These are phyloP conservation scores for Candida dubliniensis DNA, from an alignment of 1,139 yeast genomes.

Conservation along the genomic window DNA sequence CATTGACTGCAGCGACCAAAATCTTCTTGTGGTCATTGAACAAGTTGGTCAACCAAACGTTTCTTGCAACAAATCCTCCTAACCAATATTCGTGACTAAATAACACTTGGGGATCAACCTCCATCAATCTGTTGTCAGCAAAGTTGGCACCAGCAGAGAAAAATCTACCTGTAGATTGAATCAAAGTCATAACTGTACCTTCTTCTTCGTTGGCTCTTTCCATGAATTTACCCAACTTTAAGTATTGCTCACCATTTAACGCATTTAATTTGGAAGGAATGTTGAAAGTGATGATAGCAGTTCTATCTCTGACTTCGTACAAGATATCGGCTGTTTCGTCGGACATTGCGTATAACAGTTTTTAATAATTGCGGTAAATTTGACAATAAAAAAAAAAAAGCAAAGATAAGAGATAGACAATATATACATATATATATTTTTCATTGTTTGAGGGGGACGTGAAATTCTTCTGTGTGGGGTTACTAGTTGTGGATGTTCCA, in stretches of 20 bases:
- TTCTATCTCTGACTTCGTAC: conserved; percentile 54
- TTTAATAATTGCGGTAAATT: not conserved
- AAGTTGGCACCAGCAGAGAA: conserved; percentile 90
- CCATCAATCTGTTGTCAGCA: conserved; percentile 27
- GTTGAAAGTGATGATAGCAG: conserved; percentile 68
- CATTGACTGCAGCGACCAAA: conserved; percentile 74
- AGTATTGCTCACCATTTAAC: conserved; percentile 64
- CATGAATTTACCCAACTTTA: conserved; percentile 58
- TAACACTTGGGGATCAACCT: conserved; percentile 25
- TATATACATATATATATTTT: not conserved
- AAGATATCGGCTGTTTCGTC: conserved; percentile 33
- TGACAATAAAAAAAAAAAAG: not conserved
- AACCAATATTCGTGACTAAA: conserved; percentile 58
- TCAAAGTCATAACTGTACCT: conserved; percentile 62
- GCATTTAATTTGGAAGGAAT: conserved; percentile 68
- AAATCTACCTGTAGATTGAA: conserved; percentile 72
- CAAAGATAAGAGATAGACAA: not conserved
- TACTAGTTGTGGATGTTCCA: too few species aligned
- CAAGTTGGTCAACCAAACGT: conserved; percentile 65
- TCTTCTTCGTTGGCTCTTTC: conserved; percentile 69
- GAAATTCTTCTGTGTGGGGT: too few species aligned
- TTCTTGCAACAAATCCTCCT: conserved; percentile 63
- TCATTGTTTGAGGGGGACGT: too few species aligned
- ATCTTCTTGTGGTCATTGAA: conserved; percentile 74
- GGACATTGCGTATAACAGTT: conserved; percentile 11